Evolutionary conservation across 2,329 filamentous ascomycete genomes (phyloP).

Genomic region (Botrytis aclada): DNA sequence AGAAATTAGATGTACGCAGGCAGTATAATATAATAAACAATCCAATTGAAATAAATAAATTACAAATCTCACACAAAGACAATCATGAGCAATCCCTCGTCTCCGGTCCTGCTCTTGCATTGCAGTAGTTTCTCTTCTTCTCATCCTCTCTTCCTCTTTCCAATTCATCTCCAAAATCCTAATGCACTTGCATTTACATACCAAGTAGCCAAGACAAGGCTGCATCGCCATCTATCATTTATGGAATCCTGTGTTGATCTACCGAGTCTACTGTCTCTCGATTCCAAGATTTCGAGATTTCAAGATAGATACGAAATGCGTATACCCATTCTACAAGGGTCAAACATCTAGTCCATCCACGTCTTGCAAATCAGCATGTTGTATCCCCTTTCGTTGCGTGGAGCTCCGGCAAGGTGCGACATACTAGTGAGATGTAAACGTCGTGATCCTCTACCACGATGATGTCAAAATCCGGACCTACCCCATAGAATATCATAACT

Average conservation of each 20-base stretch:
- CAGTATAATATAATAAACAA: neutral
- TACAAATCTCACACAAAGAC: neutral
- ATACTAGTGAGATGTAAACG: neutral
- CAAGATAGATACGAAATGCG: neutral
- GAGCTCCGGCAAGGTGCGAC: neutral
- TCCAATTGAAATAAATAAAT: neutral
- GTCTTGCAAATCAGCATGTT: neutral
- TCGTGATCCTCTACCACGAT: neutral
- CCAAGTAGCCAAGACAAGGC: slow-evolving; percentile 3
- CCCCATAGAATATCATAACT: neutral
- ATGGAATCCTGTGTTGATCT: neutral
- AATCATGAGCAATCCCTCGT: neutral
- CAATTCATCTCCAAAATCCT: neutral
- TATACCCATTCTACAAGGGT: neutral
- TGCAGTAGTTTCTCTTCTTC: neutral
- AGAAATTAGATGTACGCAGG: neutral
- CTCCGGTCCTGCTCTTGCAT: too few relatives aligned
- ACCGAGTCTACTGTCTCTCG: neutral
- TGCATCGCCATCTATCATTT: neutral
- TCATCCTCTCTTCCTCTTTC: too few relatives aligned
- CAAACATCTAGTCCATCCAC: neutral
- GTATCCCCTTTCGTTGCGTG: neutral
- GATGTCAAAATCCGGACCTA: neutral
- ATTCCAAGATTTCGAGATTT: neutral
- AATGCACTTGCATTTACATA: slow-evolving; percentile 5